Conservation (phyloP, 441 rosid species). For the Metrosideros polymorpha region DNA sequence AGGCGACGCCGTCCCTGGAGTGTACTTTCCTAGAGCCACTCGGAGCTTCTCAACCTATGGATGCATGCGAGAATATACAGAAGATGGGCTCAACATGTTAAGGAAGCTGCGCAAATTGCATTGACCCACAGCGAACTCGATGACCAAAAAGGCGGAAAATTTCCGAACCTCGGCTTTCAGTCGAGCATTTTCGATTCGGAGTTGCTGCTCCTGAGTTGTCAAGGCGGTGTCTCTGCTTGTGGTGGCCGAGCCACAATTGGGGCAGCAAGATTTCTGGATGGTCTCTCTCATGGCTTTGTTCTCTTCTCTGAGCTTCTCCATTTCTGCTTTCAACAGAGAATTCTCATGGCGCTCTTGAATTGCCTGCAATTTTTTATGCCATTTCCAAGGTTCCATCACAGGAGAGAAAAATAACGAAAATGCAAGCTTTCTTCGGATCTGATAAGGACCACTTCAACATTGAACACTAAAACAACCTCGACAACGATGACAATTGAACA, state of each 20-base stretch:
- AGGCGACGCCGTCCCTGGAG: slow-evolving; percentile 37
- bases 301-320: slow-evolving; percentile 82
- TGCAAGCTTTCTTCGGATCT: background rate
- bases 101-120: background rate
- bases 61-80: background rate
- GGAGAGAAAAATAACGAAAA: background rate
- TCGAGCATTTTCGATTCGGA: slow-evolving; percentile 79
- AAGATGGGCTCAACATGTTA: background rate
- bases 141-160: background rate
- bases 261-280: slow-evolving; percentile 68
- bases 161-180: slow-evolving; percentile 69
- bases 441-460: background rate
- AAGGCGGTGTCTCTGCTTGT: slow-evolving; percentile 35
- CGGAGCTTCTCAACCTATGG: slow-evolving; percentile 62
- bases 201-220: slow-evolving; percentile 51
- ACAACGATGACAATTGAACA: background rate
- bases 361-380: slow-evolving; percentile 33
- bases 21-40: slow-evolving; percentile 42
- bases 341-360: slow-evolving; percentile 97
- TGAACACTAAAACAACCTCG: background rate
- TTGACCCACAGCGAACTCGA: background rate
- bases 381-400: background rate
- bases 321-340: slow-evolving; percentile 67
- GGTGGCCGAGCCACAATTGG: slow-evolving; percentile 68
- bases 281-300: slow-evolving; percentile 85